Evolutionary conservation across 163 green algal genomes (phyloP).

Genomic region (Scenedesmus sp.): DNA sequence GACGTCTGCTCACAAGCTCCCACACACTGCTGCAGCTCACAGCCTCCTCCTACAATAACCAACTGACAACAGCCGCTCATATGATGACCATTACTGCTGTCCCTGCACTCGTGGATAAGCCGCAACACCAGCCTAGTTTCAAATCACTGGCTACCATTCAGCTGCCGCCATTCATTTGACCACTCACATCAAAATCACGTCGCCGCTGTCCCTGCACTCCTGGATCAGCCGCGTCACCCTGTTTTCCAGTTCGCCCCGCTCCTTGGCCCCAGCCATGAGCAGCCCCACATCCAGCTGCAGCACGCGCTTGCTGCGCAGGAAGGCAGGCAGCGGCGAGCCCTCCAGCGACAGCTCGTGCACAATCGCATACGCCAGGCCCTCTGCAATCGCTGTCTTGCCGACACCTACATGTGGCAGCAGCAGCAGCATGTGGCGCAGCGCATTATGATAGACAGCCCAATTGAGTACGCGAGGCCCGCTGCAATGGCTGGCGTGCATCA

Average conservation of each 20-base stretch:
- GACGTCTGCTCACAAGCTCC: too few relatives aligned
- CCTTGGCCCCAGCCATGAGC: constrained; percentile 92
- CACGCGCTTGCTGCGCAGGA: constrained; percentile 85
- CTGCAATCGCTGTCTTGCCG: constrained; percentile 96
- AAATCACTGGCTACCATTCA: neutral
- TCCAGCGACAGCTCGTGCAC: constrained; percentile 70
- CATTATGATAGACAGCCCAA: neutral
- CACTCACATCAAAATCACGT: constrained; percentile 93
- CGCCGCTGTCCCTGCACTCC: constrained; percentile 73
- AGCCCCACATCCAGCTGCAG: constrained; percentile 92
- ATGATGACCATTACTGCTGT: neutral
- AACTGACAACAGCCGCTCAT: too few relatives aligned
- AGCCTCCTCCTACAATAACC: too few relatives aligned
- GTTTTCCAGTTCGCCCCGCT: constrained; percentile 95
- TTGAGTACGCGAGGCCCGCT: neutral
- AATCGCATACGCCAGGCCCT: constrained; percentile 89
- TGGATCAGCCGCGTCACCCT: constrained; percentile 88
- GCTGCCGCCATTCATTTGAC: neutral
- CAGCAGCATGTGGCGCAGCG: neutral
- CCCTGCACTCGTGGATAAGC: neutral
- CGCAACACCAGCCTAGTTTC: neutral
- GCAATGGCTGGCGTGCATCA: neutral
- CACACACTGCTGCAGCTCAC: too few relatives aligned
- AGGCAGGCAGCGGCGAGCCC: constrained; percentile 78
- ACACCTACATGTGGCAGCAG: constrained; percentile 66